Percentiles rank a stretch among this genome's conserved stretches.
phyloP scores from a whole-genome alignment of 2,329 filamentous ascomycete genomes.

The Epichloe sibirici region DNA sequence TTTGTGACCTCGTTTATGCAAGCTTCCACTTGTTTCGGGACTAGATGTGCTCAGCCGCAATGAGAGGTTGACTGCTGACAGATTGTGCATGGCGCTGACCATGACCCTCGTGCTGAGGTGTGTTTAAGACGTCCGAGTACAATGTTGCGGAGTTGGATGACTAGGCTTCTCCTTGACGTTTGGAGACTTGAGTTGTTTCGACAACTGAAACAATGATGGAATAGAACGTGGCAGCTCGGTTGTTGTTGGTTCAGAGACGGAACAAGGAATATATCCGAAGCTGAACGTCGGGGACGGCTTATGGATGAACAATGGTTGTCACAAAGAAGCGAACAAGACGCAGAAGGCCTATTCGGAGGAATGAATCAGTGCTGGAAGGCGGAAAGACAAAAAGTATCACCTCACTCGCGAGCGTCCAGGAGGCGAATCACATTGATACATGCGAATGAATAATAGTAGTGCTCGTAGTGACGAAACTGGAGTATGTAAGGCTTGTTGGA shows the following conservation, averaged over 20 bases:
- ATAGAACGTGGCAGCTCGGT: background rate
- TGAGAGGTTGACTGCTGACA: background rate
- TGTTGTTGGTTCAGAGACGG: background rate
- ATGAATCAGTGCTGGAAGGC: background rate
- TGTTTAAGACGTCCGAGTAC: background rate
- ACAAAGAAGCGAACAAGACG: background rate
- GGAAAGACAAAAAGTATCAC: background rate
- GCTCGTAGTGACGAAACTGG: background rate
- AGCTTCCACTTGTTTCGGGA: background rate
- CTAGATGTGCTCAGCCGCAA: background rate
- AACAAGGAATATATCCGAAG: background rate
- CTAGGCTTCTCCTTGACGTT: no score
- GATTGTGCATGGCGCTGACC: background rate
- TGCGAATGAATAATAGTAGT: background rate
- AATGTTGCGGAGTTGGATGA: background rate
- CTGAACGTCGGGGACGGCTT: background rate
- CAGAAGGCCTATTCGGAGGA: no score
- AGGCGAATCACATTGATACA: background rate
- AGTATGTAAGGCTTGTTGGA: background rate
- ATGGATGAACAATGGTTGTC: background rate
- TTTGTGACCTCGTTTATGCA: background rate
- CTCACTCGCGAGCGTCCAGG: background rate
- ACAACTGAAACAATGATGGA: background rate
- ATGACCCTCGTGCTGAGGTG: background rate
- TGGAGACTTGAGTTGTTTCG: no score